Evolutionary conservation across 2,329 filamentous ascomycete genomes (phyloP).

Genomic region (Sclerotinia glacialis): DNA sequence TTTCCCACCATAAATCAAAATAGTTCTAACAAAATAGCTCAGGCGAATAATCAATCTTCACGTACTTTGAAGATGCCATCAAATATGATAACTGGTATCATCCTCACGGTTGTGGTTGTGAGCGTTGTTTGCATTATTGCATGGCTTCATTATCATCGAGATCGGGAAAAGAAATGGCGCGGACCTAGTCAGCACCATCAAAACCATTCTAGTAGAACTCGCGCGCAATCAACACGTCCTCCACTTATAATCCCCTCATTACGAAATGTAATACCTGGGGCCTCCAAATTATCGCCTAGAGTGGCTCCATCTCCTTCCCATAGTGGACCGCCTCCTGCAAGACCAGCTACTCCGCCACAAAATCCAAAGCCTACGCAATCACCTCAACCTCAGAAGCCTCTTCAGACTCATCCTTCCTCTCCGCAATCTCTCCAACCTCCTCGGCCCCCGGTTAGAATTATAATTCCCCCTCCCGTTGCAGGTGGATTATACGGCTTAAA

Average conservation of each 20-base stretch:
- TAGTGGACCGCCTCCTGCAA: neutral
- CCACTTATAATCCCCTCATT: neutral
- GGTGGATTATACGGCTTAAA: constrained; percentile 4
- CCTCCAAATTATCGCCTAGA: neutral
- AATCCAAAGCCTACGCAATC: neutral
- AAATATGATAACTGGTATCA: neutral
- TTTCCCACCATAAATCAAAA: neutral
- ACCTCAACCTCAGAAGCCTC: neutral
- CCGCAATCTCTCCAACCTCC: neutral
- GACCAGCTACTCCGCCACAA: neutral
- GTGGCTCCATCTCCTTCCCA: neutral
- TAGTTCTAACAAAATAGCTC: neutral
- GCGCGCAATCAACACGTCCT: neutral
- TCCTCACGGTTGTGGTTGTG: neutral
- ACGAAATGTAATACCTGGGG: neutral
- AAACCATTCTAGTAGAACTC: neutral
- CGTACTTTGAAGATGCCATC: neutral
- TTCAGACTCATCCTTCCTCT: neutral
- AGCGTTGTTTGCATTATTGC: neutral
- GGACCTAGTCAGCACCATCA: neutral
- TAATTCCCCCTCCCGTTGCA: neutral
- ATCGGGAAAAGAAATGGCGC: neutral
- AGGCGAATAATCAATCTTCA: neutral
- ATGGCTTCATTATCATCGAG: neutral
- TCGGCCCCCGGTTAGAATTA: neutral